These are phyloP conservation scores for Solanum chilense DNA, from an alignment of 257 asterid genomes.

Conservation along the genomic window DNA sequence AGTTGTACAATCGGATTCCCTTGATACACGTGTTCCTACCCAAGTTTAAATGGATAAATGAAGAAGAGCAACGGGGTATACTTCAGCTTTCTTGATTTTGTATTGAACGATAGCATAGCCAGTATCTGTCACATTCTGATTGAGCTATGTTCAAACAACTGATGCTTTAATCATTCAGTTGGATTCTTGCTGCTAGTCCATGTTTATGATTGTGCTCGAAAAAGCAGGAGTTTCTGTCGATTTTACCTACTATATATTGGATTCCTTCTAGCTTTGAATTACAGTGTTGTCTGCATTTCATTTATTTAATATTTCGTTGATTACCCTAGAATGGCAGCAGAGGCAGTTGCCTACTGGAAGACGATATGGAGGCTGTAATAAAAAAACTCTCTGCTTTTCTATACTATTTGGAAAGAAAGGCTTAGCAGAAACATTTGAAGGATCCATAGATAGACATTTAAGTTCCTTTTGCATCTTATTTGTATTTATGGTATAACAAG, in stretches of 20 bases:
- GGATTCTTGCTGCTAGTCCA: background rate
- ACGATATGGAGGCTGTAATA: background rate
- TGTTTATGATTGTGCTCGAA: background rate
- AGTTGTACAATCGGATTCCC: background rate
- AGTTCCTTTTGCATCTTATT: background rate
- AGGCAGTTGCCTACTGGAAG: background rate
- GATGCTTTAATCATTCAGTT: background rate
- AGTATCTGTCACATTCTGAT: background rate
- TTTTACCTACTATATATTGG: background rate
- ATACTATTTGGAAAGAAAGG: background rate
- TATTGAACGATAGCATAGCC: background rate
- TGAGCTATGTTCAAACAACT: background rate
- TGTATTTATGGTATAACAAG: background rate
- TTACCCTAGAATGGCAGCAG: background rate
- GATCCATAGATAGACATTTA: background rate
- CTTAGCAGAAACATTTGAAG: background rate
- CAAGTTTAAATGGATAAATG: slow-evolving; percentile 1
- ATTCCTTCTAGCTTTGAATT: background rate
- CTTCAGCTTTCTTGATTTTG: background rate
- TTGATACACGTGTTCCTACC: background rate
- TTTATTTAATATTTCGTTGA: background rate
- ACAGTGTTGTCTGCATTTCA: background rate
- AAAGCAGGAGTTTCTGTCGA: background rate
- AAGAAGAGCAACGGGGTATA: background rate
- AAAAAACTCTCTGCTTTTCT: background rate